Percentiles rank a stretch among this genome's conserved stretches.
Evolutionary conservation across 768 basidiomycete species (phyloP).

Genomic region (Kockovaella imperatae): DNA sequence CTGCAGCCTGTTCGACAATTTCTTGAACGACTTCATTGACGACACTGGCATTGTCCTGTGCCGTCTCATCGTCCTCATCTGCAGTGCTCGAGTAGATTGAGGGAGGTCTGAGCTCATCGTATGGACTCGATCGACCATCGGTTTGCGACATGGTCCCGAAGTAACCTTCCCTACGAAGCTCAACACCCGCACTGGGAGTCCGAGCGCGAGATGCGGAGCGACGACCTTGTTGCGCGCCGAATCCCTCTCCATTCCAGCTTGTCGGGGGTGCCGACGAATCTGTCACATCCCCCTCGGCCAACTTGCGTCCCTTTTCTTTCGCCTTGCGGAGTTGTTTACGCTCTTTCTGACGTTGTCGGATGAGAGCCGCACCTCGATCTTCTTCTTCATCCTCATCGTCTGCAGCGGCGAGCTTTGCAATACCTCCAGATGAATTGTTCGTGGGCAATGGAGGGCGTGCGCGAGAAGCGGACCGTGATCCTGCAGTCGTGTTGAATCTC

Average conservation of each 20-base stretch:
- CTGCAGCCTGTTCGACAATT: constrained; percentile 29
- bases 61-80: constrained; percentile 33
- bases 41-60: constrained; percentile 16
- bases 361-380: constrained; percentile 48
- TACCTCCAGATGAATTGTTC: constrained; percentile 2
- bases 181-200: constrained; percentile 16
- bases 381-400: constrained; percentile 42
- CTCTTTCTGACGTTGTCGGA: constrained; percentile 44
- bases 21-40: constrained; percentile 35
- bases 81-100: constrained; percentile 32
- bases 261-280: constrained; percentile 14
- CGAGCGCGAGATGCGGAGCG: constrained; percentile 28
- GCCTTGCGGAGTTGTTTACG: constrained; percentile 29
- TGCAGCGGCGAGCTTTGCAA: constrained; percentile 5
- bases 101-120: constrained; percentile 22
- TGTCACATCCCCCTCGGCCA: constrained; percentile 10
- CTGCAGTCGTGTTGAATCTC: constrained; percentile 18
- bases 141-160: constrained; percentile 23
- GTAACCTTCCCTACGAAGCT: constrained; percentile 18
- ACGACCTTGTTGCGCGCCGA: constrained; percentile 11
- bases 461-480: constrained; percentile 25
- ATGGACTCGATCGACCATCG: constrained; percentile 24
- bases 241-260: constrained; percentile 12
- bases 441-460: constrained; percentile 19
- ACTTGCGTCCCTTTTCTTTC: constrained; percentile 27